Evolutionary conservation across 495 filamentous ascomycete species (phyloP).

Genomic region (Aspergillus kassunensis): DNA sequence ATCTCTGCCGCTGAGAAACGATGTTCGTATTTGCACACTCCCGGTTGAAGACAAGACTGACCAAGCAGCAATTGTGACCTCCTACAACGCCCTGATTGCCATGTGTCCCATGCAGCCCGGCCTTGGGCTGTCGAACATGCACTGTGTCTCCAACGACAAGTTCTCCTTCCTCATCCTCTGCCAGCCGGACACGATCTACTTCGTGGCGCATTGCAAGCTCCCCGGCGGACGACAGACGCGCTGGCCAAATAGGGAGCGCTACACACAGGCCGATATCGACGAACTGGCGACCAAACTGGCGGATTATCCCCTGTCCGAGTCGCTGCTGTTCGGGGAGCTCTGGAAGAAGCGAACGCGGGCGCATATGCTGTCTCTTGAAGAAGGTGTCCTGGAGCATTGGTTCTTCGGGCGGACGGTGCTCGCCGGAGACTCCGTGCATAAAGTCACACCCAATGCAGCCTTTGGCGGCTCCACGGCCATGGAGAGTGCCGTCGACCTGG

Average conservation of each 20-base stretch:
- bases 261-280: not conserved
- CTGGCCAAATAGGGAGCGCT: not conserved
- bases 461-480: not conserved
- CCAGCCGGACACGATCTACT: conserved; percentile 1
- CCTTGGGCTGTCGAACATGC: not conserved
- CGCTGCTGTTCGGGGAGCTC: not conserved
- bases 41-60: not conserved
- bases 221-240: not conserved
- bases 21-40: not conserved
- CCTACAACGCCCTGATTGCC: not conserved
- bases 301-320: not conserved
- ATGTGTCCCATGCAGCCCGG: not conserved
- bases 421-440: not conserved
- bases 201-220: not conserved
- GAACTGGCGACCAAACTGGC: not conserved
- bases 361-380: not conserved
- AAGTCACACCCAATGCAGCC: not conserved
- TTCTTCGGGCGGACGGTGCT: not conserved
- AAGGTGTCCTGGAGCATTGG: not conserved
- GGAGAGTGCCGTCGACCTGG: not conserved
- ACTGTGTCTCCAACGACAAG: not conserved
- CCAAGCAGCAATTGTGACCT: not conserved
- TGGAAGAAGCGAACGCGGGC: not conserved
- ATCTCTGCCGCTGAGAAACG: not conserved
- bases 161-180: not conserved